phyloP scores from a whole-genome alignment of 2,329 filamentous ascomycete genomes.

The Ophiostoma sp. region DNA sequence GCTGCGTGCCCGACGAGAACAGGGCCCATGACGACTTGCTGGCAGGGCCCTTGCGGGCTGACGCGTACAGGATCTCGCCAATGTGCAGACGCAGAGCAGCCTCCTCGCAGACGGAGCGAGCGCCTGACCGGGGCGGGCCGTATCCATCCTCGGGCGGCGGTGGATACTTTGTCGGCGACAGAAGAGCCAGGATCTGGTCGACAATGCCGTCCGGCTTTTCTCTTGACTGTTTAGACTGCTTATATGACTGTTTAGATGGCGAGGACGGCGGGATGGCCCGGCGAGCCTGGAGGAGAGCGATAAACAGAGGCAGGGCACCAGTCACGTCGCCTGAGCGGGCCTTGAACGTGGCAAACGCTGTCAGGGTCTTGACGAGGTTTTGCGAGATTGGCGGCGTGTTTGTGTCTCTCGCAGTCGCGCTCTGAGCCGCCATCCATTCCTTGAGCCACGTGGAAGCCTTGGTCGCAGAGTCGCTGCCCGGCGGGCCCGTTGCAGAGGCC shows the following conservation, averaged over 20 bases:
- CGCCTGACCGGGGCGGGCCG: slow-evolving; percentile 57
- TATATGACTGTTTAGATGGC: background rate
- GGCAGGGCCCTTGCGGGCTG: slow-evolving; percentile 10
- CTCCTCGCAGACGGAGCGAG: slow-evolving; percentile 71
- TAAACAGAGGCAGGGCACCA: slow-evolving; percentile 72
- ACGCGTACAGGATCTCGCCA: slow-evolving; percentile 81
- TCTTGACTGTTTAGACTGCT: background rate
- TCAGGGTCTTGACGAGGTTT: slow-evolving; percentile 71
- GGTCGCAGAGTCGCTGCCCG: slow-evolving; percentile 7
- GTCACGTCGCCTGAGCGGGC: slow-evolving; percentile 63
- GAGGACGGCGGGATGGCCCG: slow-evolving; percentile 49
- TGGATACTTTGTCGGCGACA: slow-evolving; percentile 50
- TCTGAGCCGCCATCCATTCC: slow-evolving; percentile 21
- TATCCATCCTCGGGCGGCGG: slow-evolving; percentile 65
- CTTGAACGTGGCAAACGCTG: slow-evolving; percentile 71
- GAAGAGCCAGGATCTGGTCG: slow-evolving; percentile 10
- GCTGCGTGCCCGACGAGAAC: slow-evolving; percentile 41
- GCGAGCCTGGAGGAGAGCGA: slow-evolving; percentile 76
- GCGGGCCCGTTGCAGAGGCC: slow-evolving; percentile 13
- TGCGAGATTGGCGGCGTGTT: slow-evolving; percentile 44
- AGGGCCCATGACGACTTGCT: slow-evolving; percentile 39
- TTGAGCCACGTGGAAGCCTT: slow-evolving; percentile 20
- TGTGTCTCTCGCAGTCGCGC: slow-evolving; percentile 38
- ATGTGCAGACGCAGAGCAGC: slow-evolving; percentile 84
- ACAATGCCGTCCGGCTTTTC: background rate